These are phyloP conservation scores for Scenedesmus sp. DNA, from an alignment of 163 green algal species.

Conservation along the genomic window DNA sequence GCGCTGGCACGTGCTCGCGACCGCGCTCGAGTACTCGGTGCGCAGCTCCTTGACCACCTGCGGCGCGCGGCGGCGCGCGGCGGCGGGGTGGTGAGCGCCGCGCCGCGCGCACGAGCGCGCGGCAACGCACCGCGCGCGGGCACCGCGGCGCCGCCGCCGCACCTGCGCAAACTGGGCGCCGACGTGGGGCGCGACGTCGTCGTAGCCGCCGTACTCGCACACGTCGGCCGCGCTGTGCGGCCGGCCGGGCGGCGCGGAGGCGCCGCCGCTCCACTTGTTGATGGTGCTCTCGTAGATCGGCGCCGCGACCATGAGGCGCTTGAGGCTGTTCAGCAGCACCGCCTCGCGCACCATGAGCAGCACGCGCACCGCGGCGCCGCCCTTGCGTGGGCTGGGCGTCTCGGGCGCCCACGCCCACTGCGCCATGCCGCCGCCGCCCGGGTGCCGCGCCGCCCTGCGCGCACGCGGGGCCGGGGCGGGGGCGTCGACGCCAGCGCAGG, in stretches of 20 bases:
- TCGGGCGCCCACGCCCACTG: constrained; percentile 43
- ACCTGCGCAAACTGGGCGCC: constrained; percentile 77
- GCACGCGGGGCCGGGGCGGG: too few relatives aligned
- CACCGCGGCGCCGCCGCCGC: neutral
- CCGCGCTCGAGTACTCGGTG: constrained; percentile 73
- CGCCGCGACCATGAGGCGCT: constrained; percentile 76
- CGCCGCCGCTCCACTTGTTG: constrained; percentile 64
- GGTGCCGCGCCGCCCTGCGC: constrained; percentile 15
- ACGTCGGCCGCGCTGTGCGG: neutral
- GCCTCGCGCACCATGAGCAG: constrained; percentile 67
- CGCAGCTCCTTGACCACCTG: constrained; percentile 84
- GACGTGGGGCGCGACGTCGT: constrained; percentile 61
- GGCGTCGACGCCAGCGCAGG: too few relatives aligned
- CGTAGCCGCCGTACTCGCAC: constrained; percentile 1
- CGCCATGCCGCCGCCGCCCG: constrained; percentile 10
- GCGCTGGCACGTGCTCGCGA: constrained; percentile 66
- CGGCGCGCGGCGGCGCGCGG: constrained; percentile 38
- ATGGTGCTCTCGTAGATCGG: constrained; percentile 77
- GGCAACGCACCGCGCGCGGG: neutral
- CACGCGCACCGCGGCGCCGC: constrained; percentile 2
- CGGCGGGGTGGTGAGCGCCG: neutral
- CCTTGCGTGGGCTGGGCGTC: constrained; percentile 18
- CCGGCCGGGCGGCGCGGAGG: constrained; percentile 13
- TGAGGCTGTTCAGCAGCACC: constrained; percentile 82
- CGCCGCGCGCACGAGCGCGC: neutral